Evolutionary conservation across 495 filamentous ascomycete genomes (phyloP).

Genomic region (Tetracladium setigerum): DNA sequence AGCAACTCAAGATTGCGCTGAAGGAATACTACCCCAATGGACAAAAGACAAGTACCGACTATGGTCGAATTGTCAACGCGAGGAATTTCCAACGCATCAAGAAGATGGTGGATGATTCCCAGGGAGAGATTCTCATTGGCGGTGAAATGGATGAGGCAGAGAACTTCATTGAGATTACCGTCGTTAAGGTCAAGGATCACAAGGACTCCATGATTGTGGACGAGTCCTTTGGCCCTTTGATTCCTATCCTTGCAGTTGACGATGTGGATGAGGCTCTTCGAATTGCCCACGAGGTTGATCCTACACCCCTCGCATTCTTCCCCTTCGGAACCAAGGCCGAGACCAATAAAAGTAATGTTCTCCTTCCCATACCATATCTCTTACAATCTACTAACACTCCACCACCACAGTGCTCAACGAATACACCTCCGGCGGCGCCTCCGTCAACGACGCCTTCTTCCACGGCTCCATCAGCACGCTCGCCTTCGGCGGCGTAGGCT

Average conservation of each 20-base stretch:
- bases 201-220: slow-evolving; percentile 70
- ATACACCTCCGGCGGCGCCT: slow-evolving; percentile 69
- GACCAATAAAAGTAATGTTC: slow-evolving; percentile 21
- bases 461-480: slow-evolving; percentile 71
- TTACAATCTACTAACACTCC: background rate
- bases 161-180: slow-evolving; percentile 78
- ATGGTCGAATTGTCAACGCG: slow-evolving; percentile 69
- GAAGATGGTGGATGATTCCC: slow-evolving; percentile 73
- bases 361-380: background rate
- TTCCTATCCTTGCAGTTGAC: slow-evolving; percentile 67
- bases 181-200: slow-evolving; percentile 65
- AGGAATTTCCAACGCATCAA: slow-evolving; percentile 77
- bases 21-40: slow-evolving; percentile 83
- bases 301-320: slow-evolving; percentile 75
- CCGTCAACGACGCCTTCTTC: slow-evolving; percentile 75
- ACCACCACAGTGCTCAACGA: slow-evolving; percentile 39
- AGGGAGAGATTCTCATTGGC: slow-evolving; percentile 79
- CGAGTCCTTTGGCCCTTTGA: slow-evolving; percentile 87
- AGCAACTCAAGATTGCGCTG: slow-evolving; percentile 62
- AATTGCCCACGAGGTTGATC: slow-evolving; percentile 66
- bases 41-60: slow-evolving; percentile 64
- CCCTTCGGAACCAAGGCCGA: slow-evolving; percentile 76
- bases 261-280: slow-evolving; percentile 74
- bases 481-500: slow-evolving; percentile 86
- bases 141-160: slow-evolving; percentile 71